A percentile compares a stretch with the other conserved stretches of the same genome.
phyloP scores from a whole-genome alignment of 1,139 yeast species.

The Yamadazyma diospyri region DNA sequence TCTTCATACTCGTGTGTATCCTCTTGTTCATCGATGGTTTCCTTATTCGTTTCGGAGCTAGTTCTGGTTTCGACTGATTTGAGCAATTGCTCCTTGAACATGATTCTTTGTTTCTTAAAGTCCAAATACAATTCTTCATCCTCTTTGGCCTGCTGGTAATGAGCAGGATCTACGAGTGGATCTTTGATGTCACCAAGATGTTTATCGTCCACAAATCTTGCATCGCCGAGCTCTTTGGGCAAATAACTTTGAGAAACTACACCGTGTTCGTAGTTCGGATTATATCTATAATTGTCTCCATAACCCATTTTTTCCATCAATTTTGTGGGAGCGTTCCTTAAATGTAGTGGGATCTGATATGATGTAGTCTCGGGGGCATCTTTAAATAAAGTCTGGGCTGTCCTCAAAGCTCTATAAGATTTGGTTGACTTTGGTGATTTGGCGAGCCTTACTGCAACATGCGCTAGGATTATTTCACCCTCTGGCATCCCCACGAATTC shows the following conservation, averaged over 20 bases:
- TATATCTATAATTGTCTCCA: conserved; percentile 80
- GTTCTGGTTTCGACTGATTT: conserved; percentile 6
- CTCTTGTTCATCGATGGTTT: conserved; percentile 1
- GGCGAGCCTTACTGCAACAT: conserved; percentile 86
- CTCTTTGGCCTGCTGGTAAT: conserved; percentile 19
- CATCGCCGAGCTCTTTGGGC: conserved; percentile 46
- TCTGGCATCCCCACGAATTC: conserved; percentile 97
- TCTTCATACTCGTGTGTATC: conserved; percentile 5
- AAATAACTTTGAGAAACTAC: conserved; percentile 66
- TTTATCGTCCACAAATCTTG: conserved; percentile 34
- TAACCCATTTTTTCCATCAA: conserved; percentile 88
- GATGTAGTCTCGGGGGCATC: conserved; percentile 63
- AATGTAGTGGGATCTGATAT: conserved; percentile 71
- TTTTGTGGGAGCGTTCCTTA: conserved; percentile 90
- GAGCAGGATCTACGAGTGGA: conserved; percentile 20
- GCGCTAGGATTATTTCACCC: conserved; percentile 85
- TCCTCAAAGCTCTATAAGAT: conserved; percentile 73
- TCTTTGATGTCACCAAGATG: conserved; percentile 35
- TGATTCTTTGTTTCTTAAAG: conserved; percentile 22
- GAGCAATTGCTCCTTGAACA: conserved; percentile 12
- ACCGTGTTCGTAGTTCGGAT: conserved; percentile 76
- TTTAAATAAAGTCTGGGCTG: conserved; percentile 55
- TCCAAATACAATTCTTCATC: conserved; percentile 26
- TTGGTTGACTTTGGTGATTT: conserved; percentile 82
- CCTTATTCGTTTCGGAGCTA: background rate